These are phyloP conservation scores for Penicillium egyptiacum DNA, from an alignment of 495 filamentous ascomycete species.

Conservation along the genomic window DNA sequence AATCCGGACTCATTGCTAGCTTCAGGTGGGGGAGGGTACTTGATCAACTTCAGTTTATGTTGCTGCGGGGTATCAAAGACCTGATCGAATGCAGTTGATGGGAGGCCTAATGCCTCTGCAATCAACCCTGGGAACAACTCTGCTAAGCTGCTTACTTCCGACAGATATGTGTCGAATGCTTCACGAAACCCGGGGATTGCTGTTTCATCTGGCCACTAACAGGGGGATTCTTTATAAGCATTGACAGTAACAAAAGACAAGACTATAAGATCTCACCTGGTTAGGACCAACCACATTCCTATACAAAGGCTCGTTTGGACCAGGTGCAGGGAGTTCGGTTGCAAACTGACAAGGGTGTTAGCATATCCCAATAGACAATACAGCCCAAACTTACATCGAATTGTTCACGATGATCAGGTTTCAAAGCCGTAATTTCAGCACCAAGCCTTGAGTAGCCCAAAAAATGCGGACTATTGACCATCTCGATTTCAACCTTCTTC, in stretches of 20 bases:
- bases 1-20: slow-evolving; percentile 15
- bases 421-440: slow-evolving; percentile 47
- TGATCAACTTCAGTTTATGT: slow-evolving; percentile 89
- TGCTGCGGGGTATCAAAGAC: slow-evolving; percentile 78
- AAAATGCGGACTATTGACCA: slow-evolving; percentile 75
- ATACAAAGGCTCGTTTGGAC: slow-evolving; percentile 65
- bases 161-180: slow-evolving; percentile 72
- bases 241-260: background rate
- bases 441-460: slow-evolving; percentile 54
- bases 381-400: slow-evolving; percentile 70
- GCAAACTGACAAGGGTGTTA: slow-evolving; percentile 33
- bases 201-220: slow-evolving; percentile 71
- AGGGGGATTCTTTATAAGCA: background rate
- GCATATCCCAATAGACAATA: background rate
- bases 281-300: slow-evolving; percentile 81
- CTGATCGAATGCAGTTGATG: slow-evolving; percentile 65
- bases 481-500: slow-evolving; percentile 84
- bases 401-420: slow-evolving; percentile 67
- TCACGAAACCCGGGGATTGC: slow-evolving; percentile 71
- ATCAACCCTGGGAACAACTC: slow-evolving; percentile 80
- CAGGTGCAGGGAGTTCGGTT: slow-evolving; percentile 67
- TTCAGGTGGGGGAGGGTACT: slow-evolving; percentile 66
- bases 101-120: slow-evolving; percentile 81
- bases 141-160: slow-evolving; percentile 65
- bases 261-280: slow-evolving; percentile 31